Evolutionary conservation across 441 rosid species (phyloP), one percentile per base, ranked within the genome.

Genomic region (Populus hybrid): DNA sequence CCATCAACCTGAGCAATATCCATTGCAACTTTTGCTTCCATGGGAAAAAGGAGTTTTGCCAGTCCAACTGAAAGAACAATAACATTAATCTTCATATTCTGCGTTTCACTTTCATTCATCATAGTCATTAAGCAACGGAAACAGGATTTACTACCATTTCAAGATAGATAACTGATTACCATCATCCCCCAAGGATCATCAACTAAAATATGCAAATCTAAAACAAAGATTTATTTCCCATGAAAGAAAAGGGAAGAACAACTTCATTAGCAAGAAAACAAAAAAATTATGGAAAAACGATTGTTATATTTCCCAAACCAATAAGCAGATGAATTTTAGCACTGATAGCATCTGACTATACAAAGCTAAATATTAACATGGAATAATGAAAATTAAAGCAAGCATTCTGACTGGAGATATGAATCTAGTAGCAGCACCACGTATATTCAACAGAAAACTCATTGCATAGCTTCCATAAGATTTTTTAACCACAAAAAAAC

Each of bases 31-130:
- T 87, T 81, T 9, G 99, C 94, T 87, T 95, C 99, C 83, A 79
- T 81, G 12, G 99, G 99, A 77, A 93, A 95, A 26, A 95, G 85
- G 74, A 92, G 86, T 53, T 85, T 88, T 23, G 98, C 99, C 31
- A 95, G 75, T 66, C 90, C 98, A 84, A 95, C 99, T 95, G 85
- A 66, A 79, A 36, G 76, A 38, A 28, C 38, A 28, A 28, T 76
- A 28, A 11, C 31, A 73, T 45, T 1, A 45, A 45, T 50, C 64
- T 66, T 33, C 59, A 59, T 3, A 78, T 21, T 42, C 67, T 24
- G 20, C 2, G 20, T 45, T 45, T 45, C 3, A 14, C 14, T 40
- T 45, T 45, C 56, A 38, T 38, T 38, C 10, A 45, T 45, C 56
- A 1, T 14, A 45, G 56, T 14, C 56, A 45, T 45, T 14, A 14